Conservation (phyloP, 2,329 filamentous ascomycete genomes). For the Neocucurbitaria cava region DNA sequence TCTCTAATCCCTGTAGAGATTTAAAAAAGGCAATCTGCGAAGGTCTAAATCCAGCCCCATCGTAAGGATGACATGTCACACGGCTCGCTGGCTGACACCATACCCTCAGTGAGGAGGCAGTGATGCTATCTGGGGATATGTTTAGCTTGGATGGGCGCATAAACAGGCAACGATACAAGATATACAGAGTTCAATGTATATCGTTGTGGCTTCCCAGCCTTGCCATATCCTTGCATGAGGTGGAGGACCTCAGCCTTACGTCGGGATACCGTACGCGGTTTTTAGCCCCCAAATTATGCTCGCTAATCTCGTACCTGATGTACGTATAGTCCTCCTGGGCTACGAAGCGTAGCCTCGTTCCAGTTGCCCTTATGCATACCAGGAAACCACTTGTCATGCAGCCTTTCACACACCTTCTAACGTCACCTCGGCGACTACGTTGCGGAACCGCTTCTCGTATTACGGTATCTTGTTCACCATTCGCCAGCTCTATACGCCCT, state of each 20-base stretch:
- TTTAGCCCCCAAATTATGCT: not conserved
- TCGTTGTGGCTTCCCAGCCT: not conserved
- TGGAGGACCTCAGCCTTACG: slow-evolving; percentile 2
- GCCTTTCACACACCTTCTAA: not conserved
- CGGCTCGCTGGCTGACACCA: not conserved
- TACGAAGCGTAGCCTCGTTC: not conserved
- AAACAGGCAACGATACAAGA: not conserved
- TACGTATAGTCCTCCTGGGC: not conserved
- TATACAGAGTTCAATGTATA: not conserved
- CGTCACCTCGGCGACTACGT: not conserved
- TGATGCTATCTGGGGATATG: not conserved
- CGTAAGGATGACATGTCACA: not conserved
- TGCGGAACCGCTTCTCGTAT: not conserved
- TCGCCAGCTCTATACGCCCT: not conserved
- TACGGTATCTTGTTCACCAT: not conserved
- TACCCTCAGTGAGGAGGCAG: not conserved
- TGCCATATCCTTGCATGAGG: not conserved
- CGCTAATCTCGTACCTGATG: not conserved
- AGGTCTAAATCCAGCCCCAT: not conserved
- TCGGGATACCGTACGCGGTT: not conserved
- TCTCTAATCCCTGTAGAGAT: not conserved
- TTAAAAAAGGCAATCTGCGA: not conserved
- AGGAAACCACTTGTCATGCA: not conserved
- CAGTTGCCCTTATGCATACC: not conserved
- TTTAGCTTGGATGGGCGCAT: not conserved